phyloP scores from a whole-genome alignment of 352 stramenopile genomes.

The Saprolegnia diclina region DNA sequence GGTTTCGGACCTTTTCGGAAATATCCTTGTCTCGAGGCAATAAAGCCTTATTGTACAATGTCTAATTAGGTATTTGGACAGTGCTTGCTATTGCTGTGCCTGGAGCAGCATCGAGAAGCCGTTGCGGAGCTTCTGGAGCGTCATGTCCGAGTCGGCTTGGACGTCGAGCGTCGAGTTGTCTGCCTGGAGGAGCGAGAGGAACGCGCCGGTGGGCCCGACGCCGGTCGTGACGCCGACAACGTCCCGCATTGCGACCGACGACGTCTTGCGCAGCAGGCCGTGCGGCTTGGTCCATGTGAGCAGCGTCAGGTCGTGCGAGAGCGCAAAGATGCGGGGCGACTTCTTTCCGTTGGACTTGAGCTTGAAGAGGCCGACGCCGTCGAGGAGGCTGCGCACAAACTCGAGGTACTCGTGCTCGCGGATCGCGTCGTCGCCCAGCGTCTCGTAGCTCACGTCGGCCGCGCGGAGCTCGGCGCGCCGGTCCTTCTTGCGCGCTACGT shows the following conservation, averaged over 20 bases:
- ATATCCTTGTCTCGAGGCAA: too few species aligned
- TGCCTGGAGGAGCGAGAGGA: slow-evolving; percentile 42
- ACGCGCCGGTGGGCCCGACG: slow-evolving; percentile 35
- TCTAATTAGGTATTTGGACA: too few species aligned
- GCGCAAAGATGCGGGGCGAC: slow-evolving; percentile 52
- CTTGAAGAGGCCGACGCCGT: slow-evolving; percentile 56
- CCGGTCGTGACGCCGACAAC: slow-evolving; percentile 53
- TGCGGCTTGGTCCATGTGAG: slow-evolving; percentile 56
- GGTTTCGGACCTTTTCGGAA: too few species aligned
- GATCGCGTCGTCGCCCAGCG: slow-evolving; percentile 52
- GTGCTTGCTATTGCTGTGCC: background rate
- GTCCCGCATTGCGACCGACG: slow-evolving; percentile 36
- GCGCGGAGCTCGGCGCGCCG: background rate
- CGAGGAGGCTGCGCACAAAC: slow-evolving; percentile 56
- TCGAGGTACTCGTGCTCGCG: slow-evolving; percentile 65
- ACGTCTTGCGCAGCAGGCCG: slow-evolving; percentile 45
- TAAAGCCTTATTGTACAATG: too few species aligned
- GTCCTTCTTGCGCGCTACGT: background rate
- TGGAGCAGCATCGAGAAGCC: slow-evolving; percentile 38
- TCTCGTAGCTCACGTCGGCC: slow-evolving; percentile 58
- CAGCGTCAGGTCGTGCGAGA: slow-evolving; percentile 41
- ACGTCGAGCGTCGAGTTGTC: slow-evolving; percentile 49
- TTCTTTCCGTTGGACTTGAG: slow-evolving; percentile 57
- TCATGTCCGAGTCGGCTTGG: slow-evolving; percentile 43
- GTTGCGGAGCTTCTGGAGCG: slow-evolving; percentile 41